A percentile compares a stretch with the other conserved stretches of the same genome.
These are phyloP conservation scores for Diplosphaera chodatii DNA, from an alignment of 139 green algal species.

Conservation along the genomic window DNA sequence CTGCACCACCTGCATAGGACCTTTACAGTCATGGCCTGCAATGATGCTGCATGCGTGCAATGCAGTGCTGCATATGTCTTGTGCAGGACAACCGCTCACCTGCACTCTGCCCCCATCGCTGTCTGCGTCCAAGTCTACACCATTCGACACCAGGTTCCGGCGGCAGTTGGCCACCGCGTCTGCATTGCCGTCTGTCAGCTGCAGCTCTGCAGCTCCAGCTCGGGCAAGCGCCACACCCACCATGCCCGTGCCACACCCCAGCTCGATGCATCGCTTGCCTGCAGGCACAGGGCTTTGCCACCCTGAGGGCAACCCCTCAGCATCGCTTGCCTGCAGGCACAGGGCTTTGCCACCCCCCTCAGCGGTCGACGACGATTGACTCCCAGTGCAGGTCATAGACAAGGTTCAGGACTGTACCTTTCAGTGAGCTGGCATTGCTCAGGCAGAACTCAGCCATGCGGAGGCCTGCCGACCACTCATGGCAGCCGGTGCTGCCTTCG, in stretches of 20 bases:
- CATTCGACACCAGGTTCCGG: constrained; percentile 60
- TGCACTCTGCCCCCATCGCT: not conserved
- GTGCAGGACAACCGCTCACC: not conserved
- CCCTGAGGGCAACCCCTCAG: no score
- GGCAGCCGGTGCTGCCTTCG: constrained; percentile 63
- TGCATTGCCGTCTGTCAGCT: constrained; percentile 59
- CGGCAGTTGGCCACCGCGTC: constrained; percentile 54
- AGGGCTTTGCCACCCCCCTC: no score
- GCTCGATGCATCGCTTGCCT: constrained; percentile 53
- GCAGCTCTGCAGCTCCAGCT: constrained; percentile 16
- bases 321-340: constrained; percentile 42
- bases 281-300: no score
- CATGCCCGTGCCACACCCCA: constrained; percentile 62
- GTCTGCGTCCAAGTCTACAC: constrained; percentile 3
- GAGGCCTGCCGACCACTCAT: constrained; percentile 74
- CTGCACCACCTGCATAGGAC: not conserved
- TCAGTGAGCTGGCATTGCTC: constrained; percentile 28
- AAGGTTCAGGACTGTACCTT: no score
- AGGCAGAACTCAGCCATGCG: constrained; percentile 60
- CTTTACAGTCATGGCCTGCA: not conserved
- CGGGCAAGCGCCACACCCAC: constrained; percentile 35
- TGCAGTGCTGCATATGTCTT: no score
- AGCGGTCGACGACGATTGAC: no score
- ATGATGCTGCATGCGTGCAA: no score
- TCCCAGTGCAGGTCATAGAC: no score